Base-by-base conservation (phyloP, 1,284 basidiomycete species). In the Agroathelia rolfsii region DNA sequence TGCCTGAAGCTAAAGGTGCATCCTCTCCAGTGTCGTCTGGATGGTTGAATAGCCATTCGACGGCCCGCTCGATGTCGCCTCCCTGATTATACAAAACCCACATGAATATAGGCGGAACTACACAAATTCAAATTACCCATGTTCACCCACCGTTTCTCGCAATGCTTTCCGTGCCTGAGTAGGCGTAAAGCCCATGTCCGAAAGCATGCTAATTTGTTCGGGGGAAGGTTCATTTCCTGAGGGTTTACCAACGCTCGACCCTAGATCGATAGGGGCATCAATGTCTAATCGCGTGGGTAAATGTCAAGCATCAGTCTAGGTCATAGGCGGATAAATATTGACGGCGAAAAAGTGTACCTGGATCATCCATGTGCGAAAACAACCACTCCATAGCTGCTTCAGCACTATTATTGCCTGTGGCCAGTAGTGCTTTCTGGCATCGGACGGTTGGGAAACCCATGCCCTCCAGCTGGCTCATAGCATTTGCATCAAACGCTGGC, bases 11-110 rank as follows among this genome's bases (percentile, higher is more conserved):
- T 10, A 62, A 37, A 2, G 52, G 41, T 11, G 50, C 45, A 11
- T 78, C 76, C 47, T 85, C 77, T 13, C 89, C 90, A 2, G 56
- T 66, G 45, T 96, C 92, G 37, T 89, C 89, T 0, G 92, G 84
- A 49, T 98, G 86, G 40, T 74, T 88, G 60, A 98, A 97, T n/a
- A 97, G 61, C 94, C 94, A 98, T 43, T 95, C 93, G 3, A 97
- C 77, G 0, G 93, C 93, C 15, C 83, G 72, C 46, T 94, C 92
- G 0, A 76, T 56, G 47, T 89, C 73, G 12, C 79, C 79, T 26
- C 62, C 64, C 81, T 92, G 45, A n/a, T n/a, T n/a, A n/a, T n/a
- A n/a, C 3, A 41, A 30, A 23, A 13, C 32, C 6, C 5, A 17
- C 34, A 29, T 10, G 14, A 24, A 28, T 15, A 13, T 15, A 35